Percentiles rank a stretch among this genome's conserved stretches.
phyloP scores from a whole-genome alignment of 495 filamentous ascomycete species.

The Parmelia sp. region DNA sequence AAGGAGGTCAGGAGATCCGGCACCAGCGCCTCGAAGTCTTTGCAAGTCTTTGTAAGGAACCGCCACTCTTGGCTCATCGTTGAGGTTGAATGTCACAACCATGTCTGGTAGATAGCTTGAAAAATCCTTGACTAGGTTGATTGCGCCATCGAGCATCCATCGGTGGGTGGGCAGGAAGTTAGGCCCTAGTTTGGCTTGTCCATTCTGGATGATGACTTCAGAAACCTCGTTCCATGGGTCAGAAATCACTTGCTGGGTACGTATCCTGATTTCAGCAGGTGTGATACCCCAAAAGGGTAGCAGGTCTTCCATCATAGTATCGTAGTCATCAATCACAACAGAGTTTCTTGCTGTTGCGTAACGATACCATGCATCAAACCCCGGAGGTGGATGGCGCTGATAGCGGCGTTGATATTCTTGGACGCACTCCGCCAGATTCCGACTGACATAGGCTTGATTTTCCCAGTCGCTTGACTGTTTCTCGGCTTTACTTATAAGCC shows the following conservation, averaged over 20 bases:
- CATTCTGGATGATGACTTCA: slow-evolving; percentile 42
- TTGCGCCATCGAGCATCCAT: slow-evolving; percentile 55
- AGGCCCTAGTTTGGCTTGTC: slow-evolving; percentile 39
- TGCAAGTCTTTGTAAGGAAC: slow-evolving; percentile 58
- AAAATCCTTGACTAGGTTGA: slow-evolving; percentile 61
- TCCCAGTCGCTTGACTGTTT: slow-evolving; percentile 36
- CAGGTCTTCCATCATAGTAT: slow-evolving; percentile 63
- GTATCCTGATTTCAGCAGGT: slow-evolving; percentile 51
- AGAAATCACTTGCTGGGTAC: slow-evolving; percentile 39
- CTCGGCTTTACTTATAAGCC: slow-evolving; percentile 39
- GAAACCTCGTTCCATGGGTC: slow-evolving; percentile 48
- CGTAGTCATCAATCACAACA: slow-evolving; percentile 66
- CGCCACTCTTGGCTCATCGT: slow-evolving; percentile 69
- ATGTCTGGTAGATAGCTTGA: slow-evolving; percentile 68
- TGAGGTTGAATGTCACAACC: slow-evolving; percentile 74
- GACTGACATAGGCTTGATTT: slow-evolving; percentile 34
- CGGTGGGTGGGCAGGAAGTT: slow-evolving; percentile 44
- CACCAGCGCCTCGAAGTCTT: slow-evolving; percentile 35
- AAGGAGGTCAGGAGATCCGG: slow-evolving; percentile 24
- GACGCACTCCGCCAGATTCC: slow-evolving; percentile 36
- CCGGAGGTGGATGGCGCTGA: slow-evolving; percentile 45
- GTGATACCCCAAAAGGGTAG: slow-evolving; percentile 66
- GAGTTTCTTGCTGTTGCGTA: slow-evolving; percentile 60
- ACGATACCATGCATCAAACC: slow-evolving; percentile 67
- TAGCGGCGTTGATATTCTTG: slow-evolving; percentile 41